A percentile compares a stretch with the other conserved stretches of the same genome.
Evolutionary conservation across 176 grass and related monocot genomes (phyloP).

Genomic region (Cenchrus fungigraminus): DNA sequence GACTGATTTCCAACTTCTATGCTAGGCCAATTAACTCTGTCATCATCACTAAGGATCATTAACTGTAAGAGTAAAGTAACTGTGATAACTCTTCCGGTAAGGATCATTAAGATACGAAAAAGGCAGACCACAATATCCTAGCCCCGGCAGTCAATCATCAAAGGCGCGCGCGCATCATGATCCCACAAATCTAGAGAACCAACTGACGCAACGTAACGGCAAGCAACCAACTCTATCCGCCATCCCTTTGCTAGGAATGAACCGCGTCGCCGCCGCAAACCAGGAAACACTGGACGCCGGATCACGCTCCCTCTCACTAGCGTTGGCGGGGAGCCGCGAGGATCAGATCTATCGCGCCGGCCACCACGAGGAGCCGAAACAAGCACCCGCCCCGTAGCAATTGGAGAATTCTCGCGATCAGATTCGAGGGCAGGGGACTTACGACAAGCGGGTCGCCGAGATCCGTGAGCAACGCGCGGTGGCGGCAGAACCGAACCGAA

Average conservation of each 20-base stretch:
- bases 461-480: background rate
- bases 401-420: background rate
- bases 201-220: background rate
- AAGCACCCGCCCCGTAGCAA: background rate
- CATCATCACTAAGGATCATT: background rate
- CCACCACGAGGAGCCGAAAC: background rate
- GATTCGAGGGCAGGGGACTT: background rate
- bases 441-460: background rate
- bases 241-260: background rate
- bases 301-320: background rate
- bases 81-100: background rate
- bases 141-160: background rate
- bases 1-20: background rate
- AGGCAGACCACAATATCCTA: background rate
- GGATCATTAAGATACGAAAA: background rate
- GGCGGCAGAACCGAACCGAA: background rate
- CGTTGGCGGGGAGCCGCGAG: background rate
- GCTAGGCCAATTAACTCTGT: background rate
- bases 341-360: constrained; percentile 24
- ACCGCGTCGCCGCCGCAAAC: background rate
- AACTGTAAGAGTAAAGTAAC: background rate
- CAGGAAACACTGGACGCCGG: background rate
- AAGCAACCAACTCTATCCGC: background rate
- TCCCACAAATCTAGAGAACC: background rate
- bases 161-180: background rate